Evolutionary conservation across 2,329 filamentous ascomycete species (phyloP).

Genomic region (Capronia epimyces): DNA sequence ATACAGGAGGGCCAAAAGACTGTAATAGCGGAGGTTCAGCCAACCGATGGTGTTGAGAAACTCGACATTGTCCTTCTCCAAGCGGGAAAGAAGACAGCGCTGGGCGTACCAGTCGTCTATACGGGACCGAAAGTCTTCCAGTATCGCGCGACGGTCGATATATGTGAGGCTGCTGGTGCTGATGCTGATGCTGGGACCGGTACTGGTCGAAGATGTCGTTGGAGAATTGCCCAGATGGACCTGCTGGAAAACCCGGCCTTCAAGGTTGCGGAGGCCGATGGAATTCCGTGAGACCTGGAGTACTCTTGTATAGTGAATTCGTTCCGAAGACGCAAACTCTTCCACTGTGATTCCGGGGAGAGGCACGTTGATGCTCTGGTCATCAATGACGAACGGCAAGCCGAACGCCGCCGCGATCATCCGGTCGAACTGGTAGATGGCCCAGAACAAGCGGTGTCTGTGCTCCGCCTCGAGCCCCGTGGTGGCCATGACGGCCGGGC

Average conservation of each 20-base stretch:
- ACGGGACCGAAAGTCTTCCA: not conserved
- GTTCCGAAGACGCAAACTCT: not conserved
- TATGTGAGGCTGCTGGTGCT: not conserved
- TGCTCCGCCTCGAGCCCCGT: no score
- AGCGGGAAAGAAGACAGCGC: not conserved
- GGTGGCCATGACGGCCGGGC: no score
- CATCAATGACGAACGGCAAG: no score
- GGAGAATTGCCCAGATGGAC: not conserved
- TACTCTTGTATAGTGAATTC: not conserved
- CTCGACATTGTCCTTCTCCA: not conserved
- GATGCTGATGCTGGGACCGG: no score
- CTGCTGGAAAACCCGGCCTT: not conserved
- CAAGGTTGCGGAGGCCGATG: not conserved
- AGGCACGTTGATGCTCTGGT: no score
- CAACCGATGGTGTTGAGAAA: not conserved
- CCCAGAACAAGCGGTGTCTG: no score
- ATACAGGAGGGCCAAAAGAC: not conserved
- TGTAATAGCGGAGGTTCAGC: not conserved
- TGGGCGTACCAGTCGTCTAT: not conserved
- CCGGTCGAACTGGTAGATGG: no score
- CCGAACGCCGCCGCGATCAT: no score
- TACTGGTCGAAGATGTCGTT: no score
- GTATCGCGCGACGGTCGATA: not conserved
- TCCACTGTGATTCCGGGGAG: not conserved
- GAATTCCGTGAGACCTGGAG: not conserved